Base-by-base conservation (phyloP, 2,329 filamentous ascomycete species). In the Diaporthe citri region DNA sequence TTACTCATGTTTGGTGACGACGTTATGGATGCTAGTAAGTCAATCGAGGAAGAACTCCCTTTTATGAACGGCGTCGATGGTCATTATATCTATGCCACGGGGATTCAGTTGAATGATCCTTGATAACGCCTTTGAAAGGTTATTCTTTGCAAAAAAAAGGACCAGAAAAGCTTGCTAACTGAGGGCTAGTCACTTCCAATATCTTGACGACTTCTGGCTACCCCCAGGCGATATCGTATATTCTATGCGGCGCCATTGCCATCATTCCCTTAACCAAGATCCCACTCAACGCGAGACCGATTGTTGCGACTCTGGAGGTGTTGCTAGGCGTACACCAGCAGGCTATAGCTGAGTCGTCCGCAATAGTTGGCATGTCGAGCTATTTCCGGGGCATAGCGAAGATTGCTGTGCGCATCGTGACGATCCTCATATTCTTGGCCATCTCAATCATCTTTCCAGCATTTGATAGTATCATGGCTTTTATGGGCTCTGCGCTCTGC, bases 221-320 rank as follows among this genome's bases (percentile, higher is more conserved):
- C 81, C 95, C 96, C 0, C 86, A 90, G 17, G 88, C 87, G 1
- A 84, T 97, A 55, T 95, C 92, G n/a, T 85, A 96, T 62, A 87
- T 96, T 78, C 93, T 98, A 83, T 95, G 95, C 77, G 87, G 94
- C 76, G 96, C 96, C 83, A 94, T 98, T 79, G 93, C 93, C 80
- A 95, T 98, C 81, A 98, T 98, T 77, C 97, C 96, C 0, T 87
- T 99, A 70, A 98, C 96, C 48, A 99, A 99, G 84, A 92, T 98
- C n/a, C 95, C 96, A 0, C 87, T 98, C 48, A 97, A 96, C 82
- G 93, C 94, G 12, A 93, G 96, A 2, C 97, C 96, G 15, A 96
- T 98, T 78, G 90, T 98, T 77, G 93, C 93, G 43, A 98, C 95
- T 0, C 84, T 94, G 71, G 97, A 98, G 85, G 91, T 97, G 66